phyloP scores from a whole-genome alignment of 1,284 basidiomycete genomes.

The Meripilus lineatus region DNA sequence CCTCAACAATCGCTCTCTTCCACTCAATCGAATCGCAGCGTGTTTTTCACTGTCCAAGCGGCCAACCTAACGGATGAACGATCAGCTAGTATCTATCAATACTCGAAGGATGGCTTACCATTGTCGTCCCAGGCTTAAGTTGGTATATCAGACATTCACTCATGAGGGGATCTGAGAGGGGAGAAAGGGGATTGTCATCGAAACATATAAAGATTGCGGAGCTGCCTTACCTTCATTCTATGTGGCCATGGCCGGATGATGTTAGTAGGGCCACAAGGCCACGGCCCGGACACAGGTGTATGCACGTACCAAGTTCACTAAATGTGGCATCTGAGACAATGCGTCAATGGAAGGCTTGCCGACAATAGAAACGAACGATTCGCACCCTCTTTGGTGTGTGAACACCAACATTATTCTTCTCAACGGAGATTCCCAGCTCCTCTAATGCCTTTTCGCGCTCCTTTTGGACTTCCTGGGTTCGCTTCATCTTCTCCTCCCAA shows the following conservation, averaged over 20 bases:
- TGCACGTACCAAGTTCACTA: conserved; percentile 82
- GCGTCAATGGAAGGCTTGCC: conserved; percentile 2
- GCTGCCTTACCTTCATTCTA: conserved; percentile 84
- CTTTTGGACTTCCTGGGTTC: conserved; percentile 93
- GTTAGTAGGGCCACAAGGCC: no score
- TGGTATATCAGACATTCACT: conserved; percentile 94
- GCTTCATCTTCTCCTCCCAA: conserved; percentile 94
- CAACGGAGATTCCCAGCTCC: conserved; percentile 95
- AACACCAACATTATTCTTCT: conserved; percentile 93
- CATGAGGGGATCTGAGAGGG: conserved; percentile 87
- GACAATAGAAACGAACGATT: conserved; percentile 3
- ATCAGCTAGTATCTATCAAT: no score
- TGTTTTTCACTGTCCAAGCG: conserved; percentile 74
- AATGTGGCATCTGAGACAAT: conserved; percentile 74
- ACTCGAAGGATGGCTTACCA: conserved; percentile 41
- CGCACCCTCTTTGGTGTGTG: conserved; percentile 95
- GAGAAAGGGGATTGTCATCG: no score
- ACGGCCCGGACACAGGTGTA: no score
- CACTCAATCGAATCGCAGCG: conserved; percentile 90
- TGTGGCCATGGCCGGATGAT: no score
- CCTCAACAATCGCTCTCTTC: conserved; percentile 86
- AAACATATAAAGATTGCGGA: no score
- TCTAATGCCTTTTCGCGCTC: conserved; percentile 96
- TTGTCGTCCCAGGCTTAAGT: conserved; percentile 83
- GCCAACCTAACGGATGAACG: conserved; percentile 57